phyloP scores from a whole-genome alignment of 2,329 filamentous ascomycete species.

The Leptographium galeiforme region DNA sequence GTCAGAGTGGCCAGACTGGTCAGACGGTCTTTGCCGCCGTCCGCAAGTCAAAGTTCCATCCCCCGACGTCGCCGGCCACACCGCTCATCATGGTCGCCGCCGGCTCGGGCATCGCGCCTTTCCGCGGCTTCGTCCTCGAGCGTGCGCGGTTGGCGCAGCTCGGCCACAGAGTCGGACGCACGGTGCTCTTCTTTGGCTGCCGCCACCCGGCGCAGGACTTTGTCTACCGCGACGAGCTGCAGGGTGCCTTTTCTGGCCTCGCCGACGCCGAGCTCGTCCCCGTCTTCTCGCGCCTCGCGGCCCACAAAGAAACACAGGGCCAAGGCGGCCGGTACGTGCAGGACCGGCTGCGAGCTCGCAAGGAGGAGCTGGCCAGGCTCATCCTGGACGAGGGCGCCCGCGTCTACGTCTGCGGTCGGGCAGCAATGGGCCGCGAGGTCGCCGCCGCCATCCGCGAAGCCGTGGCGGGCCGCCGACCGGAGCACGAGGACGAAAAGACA shows the following conservation, averaged over 20 bases:
- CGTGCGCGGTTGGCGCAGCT: conserved; percentile 19
- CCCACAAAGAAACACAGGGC: too few relatives aligned
- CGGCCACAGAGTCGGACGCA: conserved; percentile 19
- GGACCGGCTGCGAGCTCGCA: neutral
- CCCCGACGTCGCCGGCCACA: neutral
- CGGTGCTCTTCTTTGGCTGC: conserved; percentile 25
- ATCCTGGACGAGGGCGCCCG: neutral
- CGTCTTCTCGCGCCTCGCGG: neutral
- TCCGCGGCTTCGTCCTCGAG: conserved; percentile 18
- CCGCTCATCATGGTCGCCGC: neutral
- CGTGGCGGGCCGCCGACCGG: neutral
- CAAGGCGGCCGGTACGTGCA: neutral
- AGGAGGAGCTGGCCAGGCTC: neutral
- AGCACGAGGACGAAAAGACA: neutral
- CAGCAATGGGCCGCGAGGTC: neutral
- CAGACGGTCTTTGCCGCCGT: neutral
- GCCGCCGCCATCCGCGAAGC: neutral
- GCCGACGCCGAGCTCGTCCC: neutral
- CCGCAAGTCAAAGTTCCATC: neutral
- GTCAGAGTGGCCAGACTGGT: too few relatives aligned
- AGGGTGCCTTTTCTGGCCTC: neutral
- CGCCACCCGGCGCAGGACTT: conserved; percentile 17
- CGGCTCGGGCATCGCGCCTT: conserved; percentile 18
- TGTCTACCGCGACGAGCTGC: neutral
- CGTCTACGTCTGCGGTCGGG: neutral